A percentile compares a stretch with the other conserved stretches of the same genome.
Evolutionary conservation across 495 filamentous ascomycete species (phyloP).

Genomic region (Hyaloscypha bicolor): DNA sequence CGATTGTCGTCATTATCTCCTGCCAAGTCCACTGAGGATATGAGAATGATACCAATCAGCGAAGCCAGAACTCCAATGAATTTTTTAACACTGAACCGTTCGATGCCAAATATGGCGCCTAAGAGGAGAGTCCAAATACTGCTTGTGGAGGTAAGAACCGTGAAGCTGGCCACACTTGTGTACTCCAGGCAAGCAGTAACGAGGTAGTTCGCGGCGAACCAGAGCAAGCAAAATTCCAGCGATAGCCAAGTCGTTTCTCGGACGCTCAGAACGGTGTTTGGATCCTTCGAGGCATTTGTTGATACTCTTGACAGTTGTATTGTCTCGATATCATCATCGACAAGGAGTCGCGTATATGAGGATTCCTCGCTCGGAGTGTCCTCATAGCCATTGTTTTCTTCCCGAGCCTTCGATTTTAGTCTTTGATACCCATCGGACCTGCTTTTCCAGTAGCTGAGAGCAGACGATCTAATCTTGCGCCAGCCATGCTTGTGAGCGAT

Average conservation of each 20-base stretch:
- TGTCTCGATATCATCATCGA: constrained; percentile 38
- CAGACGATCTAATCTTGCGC: constrained; percentile 35
- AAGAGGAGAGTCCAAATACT: constrained; percentile 93
- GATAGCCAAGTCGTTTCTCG: constrained; percentile 73
- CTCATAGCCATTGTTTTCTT: constrained; percentile 40
- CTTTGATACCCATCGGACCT: constrained; percentile 22
- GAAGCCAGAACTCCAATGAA: constrained; percentile 82
- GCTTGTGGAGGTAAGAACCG: constrained; percentile 91
- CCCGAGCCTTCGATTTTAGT: constrained; percentile 28
- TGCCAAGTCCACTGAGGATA: constrained; percentile 81
- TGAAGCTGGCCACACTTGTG: constrained; percentile 91
- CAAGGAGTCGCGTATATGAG: constrained; percentile 42
- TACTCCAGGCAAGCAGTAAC: constrained; percentile 85
- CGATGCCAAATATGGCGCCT: constrained; percentile 74
- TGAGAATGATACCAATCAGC: constrained; percentile 79
- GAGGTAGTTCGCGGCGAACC: constrained; percentile 86
- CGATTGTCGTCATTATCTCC: constrained; percentile 64
- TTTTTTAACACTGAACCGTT: constrained; percentile 82
- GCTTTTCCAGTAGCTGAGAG: constrained; percentile 45
- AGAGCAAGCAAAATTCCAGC: constrained; percentile 87
- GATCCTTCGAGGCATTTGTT: constrained; percentile 4
- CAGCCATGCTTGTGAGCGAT: constrained; percentile 46
- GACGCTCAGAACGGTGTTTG: constrained; percentile 27
- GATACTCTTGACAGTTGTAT: constrained; percentile 35
- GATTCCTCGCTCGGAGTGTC: constrained; percentile 26